A percentile compares a stretch with the other conserved stretches of the same genome.
These are phyloP conservation scores for Cytauxzoon felis DNA, from an alignment of 169 alveolate genomes.

Conservation along the genomic window DNA sequence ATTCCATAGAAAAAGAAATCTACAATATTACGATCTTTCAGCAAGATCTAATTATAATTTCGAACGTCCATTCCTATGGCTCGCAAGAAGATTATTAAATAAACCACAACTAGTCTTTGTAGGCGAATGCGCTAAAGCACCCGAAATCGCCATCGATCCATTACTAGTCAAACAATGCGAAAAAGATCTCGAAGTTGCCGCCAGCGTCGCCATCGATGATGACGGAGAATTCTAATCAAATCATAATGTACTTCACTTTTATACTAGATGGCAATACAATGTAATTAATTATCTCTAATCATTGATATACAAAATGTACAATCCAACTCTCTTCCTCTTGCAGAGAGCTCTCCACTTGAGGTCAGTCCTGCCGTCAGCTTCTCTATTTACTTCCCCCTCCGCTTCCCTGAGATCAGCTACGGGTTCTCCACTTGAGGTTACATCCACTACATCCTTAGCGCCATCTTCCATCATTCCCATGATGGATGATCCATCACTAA, in stretches of 20 bases:
- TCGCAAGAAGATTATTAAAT: conserved; percentile 91
- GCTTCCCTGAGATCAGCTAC: no score
- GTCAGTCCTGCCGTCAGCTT: no score
- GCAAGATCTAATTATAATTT: conserved; percentile 97
- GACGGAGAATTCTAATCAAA: conserved; percentile 72
- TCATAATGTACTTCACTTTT: not conserved
- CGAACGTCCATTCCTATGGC: conserved; percentile 98
- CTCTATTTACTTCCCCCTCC: no score
- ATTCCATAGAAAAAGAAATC: conserved; percentile 96
- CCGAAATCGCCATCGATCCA: conserved; percentile 85
- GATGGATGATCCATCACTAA: no score
- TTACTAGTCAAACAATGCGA: conserved; percentile 83
- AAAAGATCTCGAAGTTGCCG: conserved; percentile 86
- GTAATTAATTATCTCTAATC: not conserved
- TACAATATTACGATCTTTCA: conserved; percentile 97
- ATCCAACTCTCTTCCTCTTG: no score
- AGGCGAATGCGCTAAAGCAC: conserved; percentile 90
- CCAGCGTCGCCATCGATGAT: conserved; percentile 87
- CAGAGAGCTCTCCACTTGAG: no score
- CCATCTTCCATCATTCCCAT: no score
- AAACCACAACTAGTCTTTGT: conserved; percentile 82
- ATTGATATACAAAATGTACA: not conserved
- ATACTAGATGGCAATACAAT: not conserved
- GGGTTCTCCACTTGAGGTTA: no score
- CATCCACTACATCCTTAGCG: no score